Conservation (phyloP, 2,329 filamentous ascomycete species). For the Triangularia setosa region DNA sequence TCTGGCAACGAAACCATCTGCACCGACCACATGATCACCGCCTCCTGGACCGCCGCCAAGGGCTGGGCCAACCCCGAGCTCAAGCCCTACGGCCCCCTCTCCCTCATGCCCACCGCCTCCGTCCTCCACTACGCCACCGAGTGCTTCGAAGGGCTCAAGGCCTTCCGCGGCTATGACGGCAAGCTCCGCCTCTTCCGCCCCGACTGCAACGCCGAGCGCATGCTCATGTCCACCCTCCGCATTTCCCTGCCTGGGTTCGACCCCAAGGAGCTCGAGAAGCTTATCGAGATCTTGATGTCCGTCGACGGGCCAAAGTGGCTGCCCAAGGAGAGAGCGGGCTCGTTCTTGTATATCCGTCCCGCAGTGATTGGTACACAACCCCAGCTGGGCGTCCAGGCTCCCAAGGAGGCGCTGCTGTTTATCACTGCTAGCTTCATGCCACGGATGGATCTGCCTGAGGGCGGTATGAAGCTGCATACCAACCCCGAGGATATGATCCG, state of each 20-base stretch:
- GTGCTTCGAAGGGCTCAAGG: conserved; percentile 83
- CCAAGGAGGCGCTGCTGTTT: conserved; percentile 82
- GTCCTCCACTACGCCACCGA: conserved; percentile 86
- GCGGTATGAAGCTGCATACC: conserved; percentile 71
- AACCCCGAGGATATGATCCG: conserved; percentile 78
- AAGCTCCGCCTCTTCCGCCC: conserved; percentile 75
- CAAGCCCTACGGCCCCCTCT: conserved; percentile 71
- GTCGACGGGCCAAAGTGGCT: conserved; percentile 77
- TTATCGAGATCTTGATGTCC: conserved; percentile 67
- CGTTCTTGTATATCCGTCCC: conserved; percentile 80
- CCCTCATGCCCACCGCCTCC: conserved; percentile 75
- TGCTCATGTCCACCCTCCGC: conserved; percentile 56
- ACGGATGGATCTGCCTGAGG: conserved; percentile 46
- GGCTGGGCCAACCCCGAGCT: conserved; percentile 75
- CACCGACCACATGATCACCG: conserved; percentile 88
- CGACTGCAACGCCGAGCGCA: conserved; percentile 65
- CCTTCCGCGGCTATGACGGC: conserved; percentile 74
- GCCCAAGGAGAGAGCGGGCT: conserved; percentile 61
- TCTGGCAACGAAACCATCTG: conserved; percentile 51
- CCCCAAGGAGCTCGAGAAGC: conserved; percentile 66
- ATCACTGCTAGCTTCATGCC: conserved; percentile 68
- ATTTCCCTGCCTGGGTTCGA: conserved; percentile 74
- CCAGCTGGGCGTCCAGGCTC: conserved; percentile 75
- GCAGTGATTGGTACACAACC: conserved; percentile 80
- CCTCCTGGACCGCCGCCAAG: conserved; percentile 56